Percentiles rank a stretch among this genome's conserved stretches.
These are phyloP conservation scores for Meyerozyma carpophila DNA, from an alignment of 1,139 yeast species.

Conservation along the genomic window DNA sequence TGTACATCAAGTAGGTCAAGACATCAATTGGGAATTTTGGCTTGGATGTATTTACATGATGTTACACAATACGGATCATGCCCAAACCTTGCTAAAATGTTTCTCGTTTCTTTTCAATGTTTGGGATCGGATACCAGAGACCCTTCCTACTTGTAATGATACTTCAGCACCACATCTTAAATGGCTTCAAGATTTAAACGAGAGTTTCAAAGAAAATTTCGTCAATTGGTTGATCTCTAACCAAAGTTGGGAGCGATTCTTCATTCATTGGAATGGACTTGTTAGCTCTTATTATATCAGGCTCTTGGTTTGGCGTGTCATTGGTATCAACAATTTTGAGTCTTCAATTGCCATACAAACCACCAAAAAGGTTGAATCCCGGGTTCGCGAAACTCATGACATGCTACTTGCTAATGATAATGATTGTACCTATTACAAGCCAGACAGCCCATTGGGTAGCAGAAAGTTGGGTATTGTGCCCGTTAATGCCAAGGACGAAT, in stretches of 20 bases:
- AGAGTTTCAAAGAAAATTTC: constrained; percentile 41
- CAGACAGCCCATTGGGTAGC: constrained; percentile 49
- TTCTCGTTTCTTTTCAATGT: constrained; percentile 64
- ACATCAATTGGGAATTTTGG: constrained; percentile 76
- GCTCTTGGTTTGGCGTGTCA: constrained; percentile 61
- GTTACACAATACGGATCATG: constrained; percentile 54
- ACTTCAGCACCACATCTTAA: constrained; percentile 5
- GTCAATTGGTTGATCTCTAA: constrained; percentile 51
- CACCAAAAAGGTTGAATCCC: constrained; percentile 25
- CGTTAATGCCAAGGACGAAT: constrained; percentile 24
- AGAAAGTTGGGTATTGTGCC: constrained; percentile 44
- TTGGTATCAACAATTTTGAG: constrained; percentile 45
- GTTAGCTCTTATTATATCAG: constrained; percentile 66
- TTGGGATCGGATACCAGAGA: constrained; percentile 66
- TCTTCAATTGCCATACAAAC: constrained; percentile 28
- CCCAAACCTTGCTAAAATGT: constrained; percentile 57
- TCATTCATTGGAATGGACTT: constrained; percentile 78
- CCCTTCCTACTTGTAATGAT: constrained; percentile 4
- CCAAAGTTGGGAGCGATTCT: constrained; percentile 47
- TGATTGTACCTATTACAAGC: constrained; percentile 17
- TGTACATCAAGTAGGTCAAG: constrained; percentile 27
- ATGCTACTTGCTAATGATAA: constrained; percentile 13
- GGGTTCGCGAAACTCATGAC: constrained; percentile 20
- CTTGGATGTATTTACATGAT: constrained; percentile 52
- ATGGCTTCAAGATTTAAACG: constrained; percentile 34